Conservation (phyloP, 257 asterid species). For the Fraxinus americana region DNA sequence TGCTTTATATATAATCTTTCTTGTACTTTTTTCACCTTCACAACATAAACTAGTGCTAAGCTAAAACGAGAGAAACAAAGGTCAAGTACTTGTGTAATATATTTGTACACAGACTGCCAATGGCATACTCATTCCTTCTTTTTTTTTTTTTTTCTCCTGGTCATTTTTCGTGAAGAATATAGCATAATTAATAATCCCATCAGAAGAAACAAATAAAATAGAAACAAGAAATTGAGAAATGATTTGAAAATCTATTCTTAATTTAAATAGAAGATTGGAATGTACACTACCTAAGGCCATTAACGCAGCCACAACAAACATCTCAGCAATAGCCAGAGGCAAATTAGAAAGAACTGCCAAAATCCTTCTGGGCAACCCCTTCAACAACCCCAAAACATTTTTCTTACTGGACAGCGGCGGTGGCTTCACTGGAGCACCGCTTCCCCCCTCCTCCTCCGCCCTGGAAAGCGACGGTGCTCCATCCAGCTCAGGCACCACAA, state of each 20-base stretch:
- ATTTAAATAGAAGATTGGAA: neutral
- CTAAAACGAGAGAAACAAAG: neutral
- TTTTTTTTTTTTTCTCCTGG: no score
- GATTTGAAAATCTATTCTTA: neutral
- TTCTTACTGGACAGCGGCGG: conserved; percentile 36
- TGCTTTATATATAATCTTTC: neutral
- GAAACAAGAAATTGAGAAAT: neutral
- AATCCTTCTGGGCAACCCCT: conserved; percentile 49
- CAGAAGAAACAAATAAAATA: neutral
- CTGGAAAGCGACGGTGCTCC: conserved; percentile 58
- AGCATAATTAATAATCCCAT: neutral
- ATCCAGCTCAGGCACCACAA: conserved; percentile 63
- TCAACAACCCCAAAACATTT: conserved; percentile 35
- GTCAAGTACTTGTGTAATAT: neutral
- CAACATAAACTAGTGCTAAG: neutral
- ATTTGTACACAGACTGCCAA: neutral
- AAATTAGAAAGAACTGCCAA: conserved; percentile 65
- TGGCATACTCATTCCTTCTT: neutral
- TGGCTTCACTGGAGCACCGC: conserved; percentile 27
- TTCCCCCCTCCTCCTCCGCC: conserved; percentile 21
- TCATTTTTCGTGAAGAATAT: neutral
- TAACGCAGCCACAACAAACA: conserved; percentile 73
- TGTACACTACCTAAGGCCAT: conserved; percentile 75
- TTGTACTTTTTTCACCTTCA: neutral
- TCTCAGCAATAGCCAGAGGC: conserved; percentile 82